Conservation (phyloP, 176 grass and related monocot genomes). For the Oropetium thomaeum region DNA sequence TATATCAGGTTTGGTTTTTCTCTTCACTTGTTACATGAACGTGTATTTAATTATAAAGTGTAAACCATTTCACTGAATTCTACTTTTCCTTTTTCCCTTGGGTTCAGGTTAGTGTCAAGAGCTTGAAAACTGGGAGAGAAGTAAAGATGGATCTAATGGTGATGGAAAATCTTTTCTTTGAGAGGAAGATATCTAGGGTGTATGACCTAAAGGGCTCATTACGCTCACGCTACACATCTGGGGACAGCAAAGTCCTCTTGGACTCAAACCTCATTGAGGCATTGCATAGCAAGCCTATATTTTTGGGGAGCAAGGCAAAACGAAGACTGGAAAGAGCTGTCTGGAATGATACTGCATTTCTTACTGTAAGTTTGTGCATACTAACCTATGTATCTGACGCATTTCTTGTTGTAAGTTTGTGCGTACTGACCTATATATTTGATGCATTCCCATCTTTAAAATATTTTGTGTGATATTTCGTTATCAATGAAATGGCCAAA, state of each 20-base stretch:
- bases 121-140: conserved; percentile 72
- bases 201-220: conserved; percentile 98
- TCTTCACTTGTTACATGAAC: neutral
- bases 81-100: conserved; percentile 23
- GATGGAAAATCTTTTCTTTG: conserved; percentile 98
- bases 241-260: conserved; percentile 78
- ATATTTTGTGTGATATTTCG: neutral
- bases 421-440: conserved; percentile 2
- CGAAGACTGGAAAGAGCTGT: conserved; percentile 75
- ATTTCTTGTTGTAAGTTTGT: conserved; percentile 79
- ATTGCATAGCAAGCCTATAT: conserved; percentile 83
- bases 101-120: conserved; percentile 70
- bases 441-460: too few relatives aligned
- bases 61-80: conserved; percentile 14
- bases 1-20: conserved; percentile 80
- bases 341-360: conserved; percentile 98
- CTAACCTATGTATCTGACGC: too few relatives aligned
- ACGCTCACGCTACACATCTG: conserved; percentile 75
- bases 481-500: neutral
- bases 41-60: conserved; percentile 1
- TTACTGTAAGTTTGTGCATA: conserved; percentile 60
- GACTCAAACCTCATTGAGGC: conserved; percentile 87
- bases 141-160: conserved; percentile 90
- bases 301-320: conserved; percentile 81
- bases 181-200: conserved; percentile 79